Evolutionary conservation across 1,284 basidiomycete species (phyloP), one percentile per base, ranked within the genome.

Genomic region (Violaceomyces palustris): DNA sequence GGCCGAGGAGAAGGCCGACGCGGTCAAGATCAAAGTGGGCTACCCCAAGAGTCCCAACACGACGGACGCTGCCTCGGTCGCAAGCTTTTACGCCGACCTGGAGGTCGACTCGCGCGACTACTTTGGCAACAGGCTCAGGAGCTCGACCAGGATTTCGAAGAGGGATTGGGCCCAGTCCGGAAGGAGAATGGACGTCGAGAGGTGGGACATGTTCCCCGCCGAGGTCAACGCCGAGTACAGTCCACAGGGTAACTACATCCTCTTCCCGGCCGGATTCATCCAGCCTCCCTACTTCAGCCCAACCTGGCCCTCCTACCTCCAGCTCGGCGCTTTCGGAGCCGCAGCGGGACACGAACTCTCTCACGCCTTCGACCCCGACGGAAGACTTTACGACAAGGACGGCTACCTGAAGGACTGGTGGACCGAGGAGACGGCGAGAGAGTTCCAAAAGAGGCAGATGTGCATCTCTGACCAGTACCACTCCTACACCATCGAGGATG

Each of bases 251-350:
- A 72, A 64, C 42, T 76, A 93, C 84, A 93, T 96, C 47, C 88
- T 92, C 14, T 96, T 98, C 79, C 92, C 93, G 4, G 93, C 93
- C 12, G 93, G 93, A 29, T 92, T 97, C 67, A 76, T 97, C 31
- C 88, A 86, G 64, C 84, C 87, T 2, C 91, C 91, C 0, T 97
- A 93, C 81, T 97, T 94, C 79, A 82, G 82, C 11, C 78, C 82
- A 43, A 78, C 83, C 47, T 94, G 89, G 88, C 89, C 88, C 10
- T 79, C 80, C 40, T 93, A 94, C 74, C 77, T 97, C 48, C 82
- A 85, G 38, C 96, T 92, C 61, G 93, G 91, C 27, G 67, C 67
- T 1, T 63, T 69, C 30, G 69, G 69, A 31, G 56, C 56, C 14
- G 64, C 61, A 3, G 64, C 64, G 3, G 67, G 67, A 12, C 70